phyloP scores from a whole-genome alignment of 768 basidiomycete species.

The Pleurotus giganteus region DNA sequence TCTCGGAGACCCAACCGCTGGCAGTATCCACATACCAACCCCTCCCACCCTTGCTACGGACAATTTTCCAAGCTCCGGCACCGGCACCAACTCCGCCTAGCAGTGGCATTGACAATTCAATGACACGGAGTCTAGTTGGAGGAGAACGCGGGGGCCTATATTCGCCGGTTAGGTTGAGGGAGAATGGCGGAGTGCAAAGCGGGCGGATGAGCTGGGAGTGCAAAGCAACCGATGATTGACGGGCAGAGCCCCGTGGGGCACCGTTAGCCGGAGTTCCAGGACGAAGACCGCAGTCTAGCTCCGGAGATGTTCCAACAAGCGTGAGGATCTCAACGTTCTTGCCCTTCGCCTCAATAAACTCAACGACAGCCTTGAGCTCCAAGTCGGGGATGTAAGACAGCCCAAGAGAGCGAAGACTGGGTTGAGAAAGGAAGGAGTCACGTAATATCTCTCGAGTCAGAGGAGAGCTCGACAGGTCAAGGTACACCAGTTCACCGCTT shows the following conservation, averaged over 20 bases:
- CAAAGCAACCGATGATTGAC: slow-evolving; percentile 73
- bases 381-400: slow-evolving; percentile 82
- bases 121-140: slow-evolving; percentile 77
- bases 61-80: slow-evolving; percentile 81
- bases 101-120: slow-evolving; percentile 77
- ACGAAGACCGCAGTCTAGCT: slow-evolving; percentile 60
- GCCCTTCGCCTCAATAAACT: slow-evolving; percentile 69
- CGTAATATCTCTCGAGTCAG: slow-evolving; percentile 57
- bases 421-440: slow-evolving; percentile 58
- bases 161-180: slow-evolving; percentile 44
- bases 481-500: slow-evolving; percentile 72
- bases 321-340: slow-evolving; percentile 84
- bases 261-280: slow-evolving; percentile 28
- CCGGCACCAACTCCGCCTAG: slow-evolving; percentile 74
- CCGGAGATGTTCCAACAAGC: slow-evolving; percentile 70
- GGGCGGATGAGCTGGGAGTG: slow-evolving; percentile 80
- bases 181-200: slow-evolving; percentile 76
- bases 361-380: slow-evolving; percentile 58
- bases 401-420: slow-evolving; percentile 81
- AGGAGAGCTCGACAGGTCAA: slow-evolving; percentile 87
- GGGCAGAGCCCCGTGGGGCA: slow-evolving; percentile 36
- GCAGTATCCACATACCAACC: slow-evolving; percentile 95
- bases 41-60: slow-evolving; percentile 89
- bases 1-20: slow-evolving; percentile 64
- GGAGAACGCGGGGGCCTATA: slow-evolving; percentile 36